Evolutionary conservation across 495 filamentous ascomycete species (phyloP).

Genomic region (Penicillium ochrochloron): DNA sequence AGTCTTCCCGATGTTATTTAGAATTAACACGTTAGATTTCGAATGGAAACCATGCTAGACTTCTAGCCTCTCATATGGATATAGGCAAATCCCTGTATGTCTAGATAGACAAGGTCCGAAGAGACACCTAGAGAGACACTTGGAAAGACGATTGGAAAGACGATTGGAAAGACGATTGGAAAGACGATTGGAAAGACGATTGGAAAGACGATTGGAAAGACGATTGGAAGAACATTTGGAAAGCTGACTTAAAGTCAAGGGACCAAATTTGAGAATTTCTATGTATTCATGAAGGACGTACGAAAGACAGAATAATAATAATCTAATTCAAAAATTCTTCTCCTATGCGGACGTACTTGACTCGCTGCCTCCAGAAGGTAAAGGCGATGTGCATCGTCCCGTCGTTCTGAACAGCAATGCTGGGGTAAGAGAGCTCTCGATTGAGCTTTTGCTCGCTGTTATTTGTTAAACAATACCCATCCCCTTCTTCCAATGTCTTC

Average conservation of each 20-base stretch:
- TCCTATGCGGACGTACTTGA: constrained; percentile 28
- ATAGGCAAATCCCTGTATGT: background rate
- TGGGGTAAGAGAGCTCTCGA: constrained; percentile 33
- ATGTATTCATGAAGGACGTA: background rate
- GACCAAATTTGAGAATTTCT: no score
- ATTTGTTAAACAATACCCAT: constrained; percentile 34
- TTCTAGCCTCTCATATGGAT: background rate
- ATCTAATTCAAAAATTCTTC: constrained; percentile 26
- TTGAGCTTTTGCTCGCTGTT: constrained; percentile 34
- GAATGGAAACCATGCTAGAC: background rate
- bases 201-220: no score
- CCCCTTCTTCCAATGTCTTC: constrained; percentile 30
- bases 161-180: no score
- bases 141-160: no score
- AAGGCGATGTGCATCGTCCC: constrained; percentile 28
- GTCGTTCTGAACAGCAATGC: constrained; percentile 23
- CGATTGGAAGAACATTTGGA: no score
- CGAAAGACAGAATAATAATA: background rate
- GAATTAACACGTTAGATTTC: background rate
- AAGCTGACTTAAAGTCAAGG: no score
- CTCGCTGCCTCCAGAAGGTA: constrained; percentile 34
- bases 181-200: no score
- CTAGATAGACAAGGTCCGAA: no score
- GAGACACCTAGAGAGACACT: no score
- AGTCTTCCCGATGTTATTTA: constrained; percentile 31